Conservation (phyloP, 2,329 filamentous ascomycete genomes). For the Nothomitra cinnamomea region DNA sequence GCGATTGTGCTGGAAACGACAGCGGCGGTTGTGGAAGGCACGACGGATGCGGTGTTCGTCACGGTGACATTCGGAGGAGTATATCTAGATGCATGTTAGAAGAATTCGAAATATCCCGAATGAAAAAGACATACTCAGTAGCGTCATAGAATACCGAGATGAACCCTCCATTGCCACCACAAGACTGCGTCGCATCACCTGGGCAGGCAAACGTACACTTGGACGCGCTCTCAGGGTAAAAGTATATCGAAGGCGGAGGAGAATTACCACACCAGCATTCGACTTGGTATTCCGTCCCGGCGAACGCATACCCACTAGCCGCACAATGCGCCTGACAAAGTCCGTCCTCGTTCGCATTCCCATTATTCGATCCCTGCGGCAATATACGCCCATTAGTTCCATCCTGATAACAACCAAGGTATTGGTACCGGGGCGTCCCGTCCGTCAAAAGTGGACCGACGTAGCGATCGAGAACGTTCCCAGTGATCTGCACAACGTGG, state of each 20-base stretch:
- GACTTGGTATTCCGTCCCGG: conserved; percentile 12
- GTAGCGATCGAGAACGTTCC: conserved; percentile 19
- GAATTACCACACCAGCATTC: conserved; percentile 15
- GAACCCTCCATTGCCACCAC: conserved; percentile 13
- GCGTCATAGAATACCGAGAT: conserved; percentile 12
- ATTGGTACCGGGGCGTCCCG: conserved; percentile 14
- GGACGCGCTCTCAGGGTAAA: conserved; percentile 10
- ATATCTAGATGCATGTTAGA: conserved; percentile 16
- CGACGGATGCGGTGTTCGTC: conserved; percentile 12
- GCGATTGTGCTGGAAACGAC: background rate
- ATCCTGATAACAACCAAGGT: conserved; percentile 20
- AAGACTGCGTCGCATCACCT: conserved; percentile 13
- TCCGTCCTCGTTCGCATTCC: conserved; percentile 14
- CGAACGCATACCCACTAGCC: conserved; percentile 13
- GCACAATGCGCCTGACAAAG: conserved; percentile 16
- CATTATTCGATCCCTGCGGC: conserved; percentile 14
- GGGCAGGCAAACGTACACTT: conserved; percentile 15
- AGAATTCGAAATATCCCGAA: conserved; percentile 16
- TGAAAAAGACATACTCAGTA: conserved; percentile 9
- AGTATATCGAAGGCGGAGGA: conserved; percentile 14
- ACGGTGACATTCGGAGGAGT: conserved; percentile 2
- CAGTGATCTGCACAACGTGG: conserved; percentile 20
- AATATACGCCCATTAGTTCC: conserved; percentile 17
- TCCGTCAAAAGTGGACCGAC: conserved; percentile 21
- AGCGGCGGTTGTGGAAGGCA: conserved; percentile 10